Conservation (phyloP, 2,329 filamentous ascomycete species). For the Neopestalotiopsis clavispora region DNA sequence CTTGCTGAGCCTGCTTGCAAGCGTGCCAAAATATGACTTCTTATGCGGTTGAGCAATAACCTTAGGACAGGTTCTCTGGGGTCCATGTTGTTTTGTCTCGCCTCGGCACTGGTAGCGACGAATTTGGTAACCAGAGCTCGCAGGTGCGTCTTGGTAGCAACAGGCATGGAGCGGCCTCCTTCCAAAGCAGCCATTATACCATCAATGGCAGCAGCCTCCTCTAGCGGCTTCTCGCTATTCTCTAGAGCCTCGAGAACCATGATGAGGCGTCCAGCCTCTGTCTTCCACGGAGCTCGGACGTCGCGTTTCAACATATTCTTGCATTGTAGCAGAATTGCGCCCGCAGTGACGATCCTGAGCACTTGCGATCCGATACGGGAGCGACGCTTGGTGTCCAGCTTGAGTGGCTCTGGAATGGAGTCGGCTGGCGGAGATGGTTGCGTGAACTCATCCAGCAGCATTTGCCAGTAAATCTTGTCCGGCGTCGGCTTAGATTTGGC, state of each 20-base stretch:
- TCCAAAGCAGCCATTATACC: slow-evolving; percentile 68
- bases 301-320: slow-evolving; percentile 86
- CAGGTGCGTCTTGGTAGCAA: slow-evolving; percentile 64
- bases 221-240: slow-evolving; percentile 48
- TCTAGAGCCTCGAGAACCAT: slow-evolving; percentile 65
- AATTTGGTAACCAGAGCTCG: slow-evolving; percentile 63
- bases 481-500: slow-evolving; percentile 66
- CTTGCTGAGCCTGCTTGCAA: slow-evolving; percentile 69
- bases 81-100: slow-evolving; percentile 44
- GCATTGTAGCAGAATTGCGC: slow-evolving; percentile 76
- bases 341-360: slow-evolving; percentile 72
- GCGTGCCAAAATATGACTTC: slow-evolving; percentile 68
- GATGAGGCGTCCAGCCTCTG: slow-evolving; percentile 73
- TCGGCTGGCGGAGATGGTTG: slow-evolving; percentile 60
- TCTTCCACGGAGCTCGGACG: slow-evolving; percentile 78
- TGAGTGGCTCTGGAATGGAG: slow-evolving; percentile 74
- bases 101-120: slow-evolving; percentile 54
- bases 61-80: slow-evolving; percentile 64
- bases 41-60: slow-evolving; percentile 70
- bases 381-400: slow-evolving; percentile 70
- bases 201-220: slow-evolving; percentile 55
- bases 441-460: slow-evolving; percentile 77
- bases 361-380: slow-evolving; percentile 59
- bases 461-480: slow-evolving; percentile 76
- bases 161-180: slow-evolving; percentile 66